Conservation (phyloP, 2,329 filamentous ascomycete species). For the Celoporthe dispersa region DNA sequence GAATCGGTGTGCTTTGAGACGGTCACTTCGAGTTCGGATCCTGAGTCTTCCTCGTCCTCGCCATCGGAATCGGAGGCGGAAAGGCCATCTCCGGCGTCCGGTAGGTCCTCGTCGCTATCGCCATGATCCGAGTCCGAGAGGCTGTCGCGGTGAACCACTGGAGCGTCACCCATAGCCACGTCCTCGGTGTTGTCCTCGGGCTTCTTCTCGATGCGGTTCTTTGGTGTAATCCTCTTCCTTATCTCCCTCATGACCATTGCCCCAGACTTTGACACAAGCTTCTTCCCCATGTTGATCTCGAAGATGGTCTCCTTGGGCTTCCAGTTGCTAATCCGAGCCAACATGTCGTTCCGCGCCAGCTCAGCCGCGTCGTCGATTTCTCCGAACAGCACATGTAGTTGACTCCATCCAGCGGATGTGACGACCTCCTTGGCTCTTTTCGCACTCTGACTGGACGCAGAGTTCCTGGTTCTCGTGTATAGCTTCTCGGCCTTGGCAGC, state of each 20-base stretch:
- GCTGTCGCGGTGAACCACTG: conserved; percentile 31
- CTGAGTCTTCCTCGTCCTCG: conserved; percentile 61
- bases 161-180: conserved; percentile 38
- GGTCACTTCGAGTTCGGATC: conserved; percentile 69
- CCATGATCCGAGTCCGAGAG: conserved; percentile 32
- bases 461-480: conserved; percentile 86
- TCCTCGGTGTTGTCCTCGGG: conserved; percentile 42
- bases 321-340: conserved; percentile 86
- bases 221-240: conserved; percentile 70
- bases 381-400: conserved; percentile 81
- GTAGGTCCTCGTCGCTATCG: conserved; percentile 41
- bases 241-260: conserved; percentile 77
- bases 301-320: conserved; percentile 95
- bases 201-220: conserved; percentile 49
- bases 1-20: conserved; percentile 63
- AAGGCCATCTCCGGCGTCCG: conserved; percentile 42
- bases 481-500: conserved; percentile 89
- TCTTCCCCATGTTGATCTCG: conserved; percentile 79
- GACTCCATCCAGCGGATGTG: conserved; percentile 69
- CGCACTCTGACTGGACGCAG: conserved; percentile 87
- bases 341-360: conserved; percentile 79
- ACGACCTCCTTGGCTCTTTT: conserved; percentile 83
- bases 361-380: conserved; percentile 68
- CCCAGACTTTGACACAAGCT: conserved; percentile 64
- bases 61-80: conserved; percentile 51